Evolutionary conservation across 805 yeast species (phyloP).

Genomic region (Cyberlindnera saturnus): DNA sequence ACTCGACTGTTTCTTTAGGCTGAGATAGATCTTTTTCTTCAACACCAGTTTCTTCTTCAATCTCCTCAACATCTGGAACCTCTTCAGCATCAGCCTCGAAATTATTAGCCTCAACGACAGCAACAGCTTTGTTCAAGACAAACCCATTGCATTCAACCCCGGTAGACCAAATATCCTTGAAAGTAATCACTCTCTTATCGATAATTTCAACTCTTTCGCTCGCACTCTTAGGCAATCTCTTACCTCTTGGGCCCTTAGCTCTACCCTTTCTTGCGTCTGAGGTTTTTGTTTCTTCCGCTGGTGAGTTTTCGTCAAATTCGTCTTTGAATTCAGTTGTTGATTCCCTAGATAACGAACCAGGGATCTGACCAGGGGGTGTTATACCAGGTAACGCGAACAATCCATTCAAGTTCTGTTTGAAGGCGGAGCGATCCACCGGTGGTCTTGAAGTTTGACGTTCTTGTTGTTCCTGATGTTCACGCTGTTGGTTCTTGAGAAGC

Average conservation of each 20-base stretch:
- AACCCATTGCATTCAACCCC: slow-evolving; percentile 6
- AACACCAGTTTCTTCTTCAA: neutral
- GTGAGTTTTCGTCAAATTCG: slow-evolving; percentile 1
- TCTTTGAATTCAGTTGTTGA: slow-evolving; percentile 2
- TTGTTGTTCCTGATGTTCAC: slow-evolving; percentile 43
- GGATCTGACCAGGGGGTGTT: slow-evolving; percentile 27
- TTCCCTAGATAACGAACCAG: slow-evolving; percentile 10
- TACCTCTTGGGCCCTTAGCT: slow-evolving; percentile 70
- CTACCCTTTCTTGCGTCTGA: slow-evolving; percentile 42
- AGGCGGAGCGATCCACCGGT: slow-evolving; percentile 22
- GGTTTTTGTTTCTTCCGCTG: slow-evolving; percentile 7
- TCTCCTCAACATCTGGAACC: neutral
- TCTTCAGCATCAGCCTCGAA: neutral
- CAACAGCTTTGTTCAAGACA: slow-evolving; percentile 1
- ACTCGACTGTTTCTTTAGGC: neutral
- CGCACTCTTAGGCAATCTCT: slow-evolving; percentile 57
- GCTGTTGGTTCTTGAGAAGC: slow-evolving; percentile 56
- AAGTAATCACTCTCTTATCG: slow-evolving; percentile 19
- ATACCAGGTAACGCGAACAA: slow-evolving; percentile 54
- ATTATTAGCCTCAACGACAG: neutral
- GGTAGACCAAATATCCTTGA: slow-evolving; percentile 17
- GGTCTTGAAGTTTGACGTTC: slow-evolving; percentile 28
- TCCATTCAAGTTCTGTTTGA: slow-evolving; percentile 56
- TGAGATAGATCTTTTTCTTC: neutral
- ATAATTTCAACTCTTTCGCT: slow-evolving; percentile 23